Percentiles rank a stretch among this genome's conserved stretches.
Conservation (phyloP, 345 rosid genomes). For the Corchorus capsularis region DNA sequence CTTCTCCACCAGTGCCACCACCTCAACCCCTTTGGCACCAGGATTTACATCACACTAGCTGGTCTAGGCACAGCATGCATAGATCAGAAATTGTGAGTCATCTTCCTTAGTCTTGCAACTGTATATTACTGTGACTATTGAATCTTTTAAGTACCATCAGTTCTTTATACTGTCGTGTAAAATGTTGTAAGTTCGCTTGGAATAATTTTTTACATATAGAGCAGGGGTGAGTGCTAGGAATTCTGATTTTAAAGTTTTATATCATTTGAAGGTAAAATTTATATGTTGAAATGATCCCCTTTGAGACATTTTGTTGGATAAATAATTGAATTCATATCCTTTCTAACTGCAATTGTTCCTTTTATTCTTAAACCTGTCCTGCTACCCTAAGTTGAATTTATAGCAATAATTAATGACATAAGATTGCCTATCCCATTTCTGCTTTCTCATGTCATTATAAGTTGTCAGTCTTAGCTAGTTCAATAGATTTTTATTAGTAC, state of each 20-base stretch:
- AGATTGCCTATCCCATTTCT: not conserved
- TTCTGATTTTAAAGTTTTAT: not conserved
- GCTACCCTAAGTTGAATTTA: not conserved
- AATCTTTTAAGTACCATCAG: not conserved
- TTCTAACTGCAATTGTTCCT: not conserved
- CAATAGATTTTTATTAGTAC: slow-evolving; percentile 4
- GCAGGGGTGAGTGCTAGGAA: not conserved
- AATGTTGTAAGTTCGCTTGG: not conserved
- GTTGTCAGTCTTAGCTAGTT: not conserved
- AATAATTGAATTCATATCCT: not conserved
- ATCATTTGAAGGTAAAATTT: slow-evolving; percentile 8
- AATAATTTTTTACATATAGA: not conserved
- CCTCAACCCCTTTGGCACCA: slow-evolving; percentile 97
- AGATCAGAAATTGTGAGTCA: slow-evolving; percentile 87
- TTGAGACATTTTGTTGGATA: slow-evolving; percentile 3
- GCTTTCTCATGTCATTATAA: slow-evolving; percentile 3
- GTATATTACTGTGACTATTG: not conserved
- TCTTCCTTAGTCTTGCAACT: slow-evolving; percentile 14
- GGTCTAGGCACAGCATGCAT: slow-evolving; percentile 90
- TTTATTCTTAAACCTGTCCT: not conserved
- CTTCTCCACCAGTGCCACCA: slow-evolving; percentile 88
- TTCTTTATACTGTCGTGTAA: slow-evolving; percentile 14
- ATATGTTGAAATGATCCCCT: not conserved
- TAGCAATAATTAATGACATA: not conserved
- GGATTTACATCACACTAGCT: slow-evolving; percentile 75